A percentile compares a stretch with the other conserved stretches of the same genome.
These are phyloP conservation scores for Anastatica hierochuntica DNA, from an alignment of 345 rosid genomes.

Conservation along the genomic window DNA sequence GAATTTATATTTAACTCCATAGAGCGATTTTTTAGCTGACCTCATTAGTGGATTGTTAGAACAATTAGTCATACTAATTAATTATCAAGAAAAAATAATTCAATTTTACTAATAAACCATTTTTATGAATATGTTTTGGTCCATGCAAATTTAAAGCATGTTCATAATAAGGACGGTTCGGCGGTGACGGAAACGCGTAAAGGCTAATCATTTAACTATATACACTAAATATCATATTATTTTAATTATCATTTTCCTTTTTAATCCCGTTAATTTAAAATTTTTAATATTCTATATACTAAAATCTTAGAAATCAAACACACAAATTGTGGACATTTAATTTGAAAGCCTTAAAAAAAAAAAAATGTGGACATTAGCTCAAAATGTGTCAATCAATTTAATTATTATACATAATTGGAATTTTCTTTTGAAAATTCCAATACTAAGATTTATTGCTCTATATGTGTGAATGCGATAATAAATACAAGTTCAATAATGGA, in stretches of 20 bases:
- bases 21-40: background rate
- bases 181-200: conserved; percentile 31
- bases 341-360: too few relatives aligned
- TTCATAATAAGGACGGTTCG: conserved; percentile 26
- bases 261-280: background rate
- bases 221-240: background rate
- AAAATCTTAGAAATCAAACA: background rate
- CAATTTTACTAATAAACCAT: background rate
- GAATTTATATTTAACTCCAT: background rate
- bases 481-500: conserved; percentile 11
- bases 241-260: background rate
- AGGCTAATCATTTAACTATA: conserved; percentile 13
- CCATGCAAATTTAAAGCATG: background rate
- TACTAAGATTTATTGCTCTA: conserved; percentile 13
- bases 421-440: background rate
- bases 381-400: background rate
- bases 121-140: background rate
- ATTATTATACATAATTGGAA: background rate
- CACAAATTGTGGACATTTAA: background rate
- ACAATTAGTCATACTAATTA: too few relatives aligned
- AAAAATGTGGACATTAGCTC: background rate
- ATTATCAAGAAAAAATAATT: too few relatives aligned
- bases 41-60: background rate
- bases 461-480: conserved; percentile 12
- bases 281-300: background rate